Conservation (phyloP, 768 basidiomycete species). For the Psilocybe azurescens region DNA sequence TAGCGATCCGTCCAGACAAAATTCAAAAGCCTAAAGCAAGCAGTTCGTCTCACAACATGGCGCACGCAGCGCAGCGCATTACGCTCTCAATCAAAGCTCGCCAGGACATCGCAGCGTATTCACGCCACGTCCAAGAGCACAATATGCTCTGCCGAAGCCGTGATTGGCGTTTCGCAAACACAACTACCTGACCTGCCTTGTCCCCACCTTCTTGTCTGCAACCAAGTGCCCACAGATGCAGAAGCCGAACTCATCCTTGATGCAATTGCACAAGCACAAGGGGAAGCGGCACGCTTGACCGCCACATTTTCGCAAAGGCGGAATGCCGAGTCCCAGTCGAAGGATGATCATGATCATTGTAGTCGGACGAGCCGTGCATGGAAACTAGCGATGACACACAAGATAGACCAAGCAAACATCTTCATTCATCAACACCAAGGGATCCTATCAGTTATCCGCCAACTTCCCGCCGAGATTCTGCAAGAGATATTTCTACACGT, state of each 20-base stretch:
- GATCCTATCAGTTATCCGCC: background rate
- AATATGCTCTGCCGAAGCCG: too few relatives aligned
- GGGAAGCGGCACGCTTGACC: background rate
- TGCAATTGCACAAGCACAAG: background rate
- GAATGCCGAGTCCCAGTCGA: background rate
- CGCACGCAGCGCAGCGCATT: too few relatives aligned
- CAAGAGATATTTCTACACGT: background rate
- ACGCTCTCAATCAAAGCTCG: too few relatives aligned
- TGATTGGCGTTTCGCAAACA: background rate
- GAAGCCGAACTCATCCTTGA: background rate
- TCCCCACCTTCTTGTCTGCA: background rate
- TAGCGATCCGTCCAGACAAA: too few relatives aligned
- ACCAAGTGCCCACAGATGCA: background rate
- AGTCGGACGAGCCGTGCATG: background rate
- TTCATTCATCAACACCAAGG: background rate
- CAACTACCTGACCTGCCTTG: background rate
- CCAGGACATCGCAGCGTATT: too few relatives aligned
- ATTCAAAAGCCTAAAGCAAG: too few relatives aligned
- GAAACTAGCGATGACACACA: background rate
- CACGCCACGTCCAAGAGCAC: too few relatives aligned
- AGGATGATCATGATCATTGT: background rate
- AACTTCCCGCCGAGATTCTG: background rate
- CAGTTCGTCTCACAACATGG: too few relatives aligned
- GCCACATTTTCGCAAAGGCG: background rate
- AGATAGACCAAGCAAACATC: background rate